Evolutionary conservation across 2,329 filamentous ascomycete genomes (phyloP).

Genomic region (Pochonia chlamydosporia): DNA sequence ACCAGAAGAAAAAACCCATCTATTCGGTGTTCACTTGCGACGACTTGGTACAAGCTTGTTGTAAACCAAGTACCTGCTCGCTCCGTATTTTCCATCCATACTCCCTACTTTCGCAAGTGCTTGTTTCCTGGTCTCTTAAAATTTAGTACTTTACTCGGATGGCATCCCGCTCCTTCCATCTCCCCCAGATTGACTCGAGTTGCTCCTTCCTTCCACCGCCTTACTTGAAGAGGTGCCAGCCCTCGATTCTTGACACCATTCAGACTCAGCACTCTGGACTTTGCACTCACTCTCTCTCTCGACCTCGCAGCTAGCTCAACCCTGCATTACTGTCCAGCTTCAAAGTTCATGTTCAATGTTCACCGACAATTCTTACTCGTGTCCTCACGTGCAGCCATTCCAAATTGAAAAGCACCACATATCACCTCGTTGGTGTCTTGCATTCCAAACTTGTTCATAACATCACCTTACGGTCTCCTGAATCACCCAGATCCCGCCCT

Average conservation of each 20-base stretch:
- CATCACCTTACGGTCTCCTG: too few relatives aligned
- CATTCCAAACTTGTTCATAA: neutral
- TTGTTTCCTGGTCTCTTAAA: neutral
- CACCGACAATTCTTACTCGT: neutral
- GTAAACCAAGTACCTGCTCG: neutral
- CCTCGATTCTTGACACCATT: too few relatives aligned
- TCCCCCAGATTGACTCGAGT: conserved; percentile 4
- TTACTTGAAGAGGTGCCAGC: neutral
- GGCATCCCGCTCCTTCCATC: conserved; percentile 7
- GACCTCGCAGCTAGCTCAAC: too few relatives aligned
- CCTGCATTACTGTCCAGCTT: too few relatives aligned
- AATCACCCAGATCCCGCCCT: too few relatives aligned
- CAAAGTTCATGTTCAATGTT: too few relatives aligned
- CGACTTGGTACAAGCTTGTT: neutral
- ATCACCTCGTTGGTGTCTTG: neutral
- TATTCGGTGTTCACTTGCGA: neutral
- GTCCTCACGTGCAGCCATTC: too few relatives aligned
- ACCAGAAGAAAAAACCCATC: conserved; percentile 3
- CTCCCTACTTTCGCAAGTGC: neutral
- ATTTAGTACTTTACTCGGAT: conserved; percentile 7
- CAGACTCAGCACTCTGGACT: too few relatives aligned
- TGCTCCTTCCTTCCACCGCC: conserved; percentile 1
- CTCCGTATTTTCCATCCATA: neutral
- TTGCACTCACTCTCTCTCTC: neutral
- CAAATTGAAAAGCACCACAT: neutral